Percentiles rank a stretch among this genome's conserved stretches.
These are phyloP conservation scores for Myxozyma nipponensis DNA, from an alignment of 805 yeast genomes.

Conservation along the genomic window DNA sequence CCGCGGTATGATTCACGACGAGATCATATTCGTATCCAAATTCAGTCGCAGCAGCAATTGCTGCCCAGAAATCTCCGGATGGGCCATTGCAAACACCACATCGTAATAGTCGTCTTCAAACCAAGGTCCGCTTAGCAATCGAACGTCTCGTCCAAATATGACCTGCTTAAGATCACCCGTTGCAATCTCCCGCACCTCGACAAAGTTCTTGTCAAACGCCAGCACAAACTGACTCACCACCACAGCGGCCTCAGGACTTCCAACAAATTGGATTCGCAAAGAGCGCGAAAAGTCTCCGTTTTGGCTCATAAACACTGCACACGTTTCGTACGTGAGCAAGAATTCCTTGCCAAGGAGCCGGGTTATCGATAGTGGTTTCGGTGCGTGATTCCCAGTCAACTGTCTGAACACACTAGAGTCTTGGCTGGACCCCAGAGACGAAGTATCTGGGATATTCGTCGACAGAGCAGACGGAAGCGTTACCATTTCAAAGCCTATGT, in stretches of 20 bases:
- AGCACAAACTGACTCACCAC: constrained; percentile 48
- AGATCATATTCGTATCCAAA: constrained; percentile 11
- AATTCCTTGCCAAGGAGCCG: constrained; percentile 53
- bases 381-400: not conserved
- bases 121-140: constrained; percentile 8
- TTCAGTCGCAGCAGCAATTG: constrained; percentile 15
- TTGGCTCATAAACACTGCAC: constrained; percentile 62
- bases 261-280: constrained; percentile 43
- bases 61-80: constrained; percentile 17
- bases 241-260: constrained; percentile 37
- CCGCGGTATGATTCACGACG: not conserved
- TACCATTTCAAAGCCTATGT: constrained; percentile 49
- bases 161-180: constrained; percentile 53
- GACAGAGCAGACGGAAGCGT: constrained; percentile 39
- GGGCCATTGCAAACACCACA: constrained; percentile 17
- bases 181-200: constrained; percentile 64
- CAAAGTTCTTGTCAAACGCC: constrained; percentile 58
- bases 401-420: not conserved
- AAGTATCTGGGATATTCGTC: constrained; percentile 1
- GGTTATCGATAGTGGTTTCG: constrained; percentile 59
- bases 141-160: constrained; percentile 64
- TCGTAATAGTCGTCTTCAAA: not conserved
- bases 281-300: constrained; percentile 42
- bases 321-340: constrained; percentile 63
- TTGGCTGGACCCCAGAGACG: not conserved